Evolutionary conservation across 1,139 yeast species (phyloP), one percentile per base, ranked within the genome.

Genomic region (Wickerhamomyces sp.): DNA sequence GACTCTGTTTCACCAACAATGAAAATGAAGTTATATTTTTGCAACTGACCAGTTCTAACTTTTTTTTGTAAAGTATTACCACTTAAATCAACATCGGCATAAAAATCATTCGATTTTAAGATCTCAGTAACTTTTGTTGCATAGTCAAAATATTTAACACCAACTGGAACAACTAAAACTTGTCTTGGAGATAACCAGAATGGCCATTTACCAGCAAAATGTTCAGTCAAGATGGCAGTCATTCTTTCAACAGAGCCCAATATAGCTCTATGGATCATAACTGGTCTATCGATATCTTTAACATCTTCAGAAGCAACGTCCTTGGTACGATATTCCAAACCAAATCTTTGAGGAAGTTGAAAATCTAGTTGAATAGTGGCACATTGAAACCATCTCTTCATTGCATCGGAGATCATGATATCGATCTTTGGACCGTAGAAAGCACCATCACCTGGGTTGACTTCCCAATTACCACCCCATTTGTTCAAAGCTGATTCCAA

Each of bases 131-230:
- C 83, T 51, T 75, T 67, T 60, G 81, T 79, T 32, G 96, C 97
- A 57, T 91, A 91, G 46, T 80, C 95, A 57, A 72, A 78, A 70
- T 82, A 89, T 61, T 86, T 86, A 46, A 85, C 93, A 55, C 96
- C 96, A 52, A 91, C 95, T 50, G 98, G 98, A 23, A 91, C 89
- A 54, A 91, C 91, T 56, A 88, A 70, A 39, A 88, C 72, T 67
- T 91, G 98, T 72, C 97, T 84, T 55, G 98, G 98, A 22, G 96
- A 88, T 55, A 91, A 72, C 98, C 98, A 91, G 74, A 91, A 83
- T 55, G 98, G 98, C 97, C 97, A 89, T 62, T 86, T 88, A 57
- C 98, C 98, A 58, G 89, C 94, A 67, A 72, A 89, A 66, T 91
- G 97, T 63, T 91, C 98, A 41, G 95, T 88, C 63, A 91, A 78